These are phyloP conservation scores for Eucalyptus pumila DNA, from an alignment of 345 rosid genomes.

Conservation along the genomic window DNA sequence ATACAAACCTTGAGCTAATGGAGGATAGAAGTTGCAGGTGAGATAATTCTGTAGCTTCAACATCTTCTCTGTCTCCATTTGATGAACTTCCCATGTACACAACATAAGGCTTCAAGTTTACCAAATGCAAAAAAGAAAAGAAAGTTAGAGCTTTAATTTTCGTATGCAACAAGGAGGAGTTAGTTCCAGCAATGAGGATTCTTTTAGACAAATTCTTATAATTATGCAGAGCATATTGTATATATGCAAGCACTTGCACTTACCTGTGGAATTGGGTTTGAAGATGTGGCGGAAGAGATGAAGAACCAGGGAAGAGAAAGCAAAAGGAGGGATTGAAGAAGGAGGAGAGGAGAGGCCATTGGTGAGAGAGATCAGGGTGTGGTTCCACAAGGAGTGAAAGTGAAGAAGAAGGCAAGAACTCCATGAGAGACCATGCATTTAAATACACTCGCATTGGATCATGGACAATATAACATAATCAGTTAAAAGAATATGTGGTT, in stretches of 20 bases:
- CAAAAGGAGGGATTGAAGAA: conserved; percentile 4
- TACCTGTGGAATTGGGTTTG: conserved; percentile 20
- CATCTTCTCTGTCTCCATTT: not conserved
- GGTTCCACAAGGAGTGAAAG: not conserved
- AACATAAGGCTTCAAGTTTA: conserved; percentile 32
- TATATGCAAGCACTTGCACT: not conserved
- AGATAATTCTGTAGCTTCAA: conserved; percentile 11
- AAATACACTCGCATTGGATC: not conserved
- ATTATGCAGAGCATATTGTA: not conserved
- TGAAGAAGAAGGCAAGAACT: not conserved
- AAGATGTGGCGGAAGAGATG: not conserved
- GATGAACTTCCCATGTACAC: conserved; percentile 66
- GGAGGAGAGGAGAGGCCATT: conserved; percentile 1
- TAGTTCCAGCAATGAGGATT: not conserved
- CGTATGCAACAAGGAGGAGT: not conserved
- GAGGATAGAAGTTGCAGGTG: conserved; percentile 39
- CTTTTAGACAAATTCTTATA: not conserved
- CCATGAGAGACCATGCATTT: not conserved
- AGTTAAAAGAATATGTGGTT: not conserved
- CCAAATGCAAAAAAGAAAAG: not conserved
- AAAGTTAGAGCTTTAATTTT: not conserved
- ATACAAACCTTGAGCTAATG: conserved; percentile 26
- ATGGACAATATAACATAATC: not conserved
- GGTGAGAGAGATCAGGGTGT: not conserved
- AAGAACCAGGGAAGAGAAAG: conserved; percentile 1